These are phyloP conservation scores for Miscanthus lutarioriparius DNA, from an alignment of 176 grass and related monocot genomes.

Conservation along the genomic window DNA sequence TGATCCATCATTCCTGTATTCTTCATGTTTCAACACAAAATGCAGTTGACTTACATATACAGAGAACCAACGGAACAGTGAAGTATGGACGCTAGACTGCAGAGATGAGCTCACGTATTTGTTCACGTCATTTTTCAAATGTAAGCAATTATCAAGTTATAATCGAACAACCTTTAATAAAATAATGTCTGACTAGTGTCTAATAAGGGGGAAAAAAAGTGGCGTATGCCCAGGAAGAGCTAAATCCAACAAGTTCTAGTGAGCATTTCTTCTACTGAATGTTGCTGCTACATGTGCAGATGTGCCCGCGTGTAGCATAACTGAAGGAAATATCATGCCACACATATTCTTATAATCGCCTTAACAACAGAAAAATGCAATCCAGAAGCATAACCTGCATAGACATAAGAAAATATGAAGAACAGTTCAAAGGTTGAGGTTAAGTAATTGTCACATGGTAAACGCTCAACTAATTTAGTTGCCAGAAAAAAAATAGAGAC, in stretches of 20 bases:
- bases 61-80: background rate
- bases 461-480: background rate
- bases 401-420: constrained; percentile 23
- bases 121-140: constrained; percentile 29
- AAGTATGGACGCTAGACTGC: background rate
- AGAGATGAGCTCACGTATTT: constrained; percentile 1
- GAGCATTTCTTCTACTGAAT: constrained; percentile 27
- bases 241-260: constrained; percentile 15
- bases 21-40: background rate
- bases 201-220: background rate
- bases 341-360: constrained; percentile 12
- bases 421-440: background rate
- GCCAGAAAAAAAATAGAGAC: background rate
- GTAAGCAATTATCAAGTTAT: constrained; percentile 5
- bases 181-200: background rate
- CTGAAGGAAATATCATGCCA: constrained; percentile 19
- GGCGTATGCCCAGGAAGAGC: background rate
- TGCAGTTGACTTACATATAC: background rate
- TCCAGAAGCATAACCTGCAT: constrained; percentile 36
- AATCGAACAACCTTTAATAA: background rate
- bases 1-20: background rate
- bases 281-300: constrained; percentile 4
- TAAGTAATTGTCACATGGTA: constrained; percentile 4
- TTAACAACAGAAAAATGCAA: constrained; percentile 15
- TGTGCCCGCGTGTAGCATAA: background rate